Evolutionary conservation across 1,284 basidiomycete genomes (phyloP).

Genomic region (Cutaneotrichosporon spelunceum): DNA sequence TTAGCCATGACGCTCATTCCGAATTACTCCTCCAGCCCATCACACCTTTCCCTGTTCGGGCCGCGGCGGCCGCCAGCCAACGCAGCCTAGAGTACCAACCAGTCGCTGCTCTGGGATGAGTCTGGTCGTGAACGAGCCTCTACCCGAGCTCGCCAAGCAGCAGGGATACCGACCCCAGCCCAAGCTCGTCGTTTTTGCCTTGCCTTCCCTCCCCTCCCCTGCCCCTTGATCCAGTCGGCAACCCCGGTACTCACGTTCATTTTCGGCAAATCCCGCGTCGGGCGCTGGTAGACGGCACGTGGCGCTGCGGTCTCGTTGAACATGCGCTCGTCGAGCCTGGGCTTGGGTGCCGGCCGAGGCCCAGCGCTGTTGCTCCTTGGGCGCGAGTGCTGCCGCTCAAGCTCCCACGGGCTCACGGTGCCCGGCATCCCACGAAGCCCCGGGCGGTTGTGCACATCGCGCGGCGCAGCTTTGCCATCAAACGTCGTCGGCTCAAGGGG

Average conservation of each 20-base stretch:
- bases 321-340: constrained; percentile 16
- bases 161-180: neutral
- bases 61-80: neutral
- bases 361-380: constrained; percentile 6
- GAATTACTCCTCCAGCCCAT: neutral
- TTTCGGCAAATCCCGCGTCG: constrained; percentile 32
- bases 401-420: constrained; percentile 20
- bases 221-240: too few species aligned
- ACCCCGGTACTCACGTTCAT: constrained; percentile 34
- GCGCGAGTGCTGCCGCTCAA: constrained; percentile 2
- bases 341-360: neutral
- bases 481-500: constrained; percentile 33
- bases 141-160: neutral
- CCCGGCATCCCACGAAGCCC: constrained; percentile 35
- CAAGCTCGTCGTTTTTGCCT: neutral
- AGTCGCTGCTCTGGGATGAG: constrained; percentile 28
- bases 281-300: constrained; percentile 21
- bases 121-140: neutral
- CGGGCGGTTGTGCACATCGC: constrained; percentile 34
- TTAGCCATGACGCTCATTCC: neutral
- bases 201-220: neutral
- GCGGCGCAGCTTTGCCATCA: constrained; percentile 36
- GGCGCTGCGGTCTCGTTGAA: constrained; percentile 19
- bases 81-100: too few species aligned
- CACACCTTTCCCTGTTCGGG: too few species aligned